Evolutionary conservation across 2,329 filamentous ascomycete genomes (phyloP).

Genomic region (Penicillium sp.): DNA sequence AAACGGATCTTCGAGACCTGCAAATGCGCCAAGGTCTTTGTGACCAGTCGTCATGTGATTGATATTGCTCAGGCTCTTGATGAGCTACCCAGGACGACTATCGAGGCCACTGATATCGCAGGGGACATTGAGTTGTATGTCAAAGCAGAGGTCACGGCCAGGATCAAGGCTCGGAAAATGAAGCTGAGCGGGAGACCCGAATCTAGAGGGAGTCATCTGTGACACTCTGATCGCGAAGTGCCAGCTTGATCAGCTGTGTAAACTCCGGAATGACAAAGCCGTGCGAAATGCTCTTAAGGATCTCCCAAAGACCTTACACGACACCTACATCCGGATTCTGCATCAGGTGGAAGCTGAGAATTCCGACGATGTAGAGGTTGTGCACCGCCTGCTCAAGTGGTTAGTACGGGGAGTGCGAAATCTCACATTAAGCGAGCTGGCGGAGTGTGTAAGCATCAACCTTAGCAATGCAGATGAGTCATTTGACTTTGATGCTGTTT

Average conservation of each 20-base stretch:
- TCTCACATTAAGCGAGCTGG: background rate
- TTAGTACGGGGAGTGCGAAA: background rate
- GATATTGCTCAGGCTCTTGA: background rate
- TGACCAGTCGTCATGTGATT: background rate
- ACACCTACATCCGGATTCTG: background rate
- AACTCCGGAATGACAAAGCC: background rate
- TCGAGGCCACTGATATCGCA: background rate
- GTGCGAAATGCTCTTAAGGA: background rate
- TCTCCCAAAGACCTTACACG: background rate
- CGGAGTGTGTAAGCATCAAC: background rate
- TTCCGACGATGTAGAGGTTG: background rate
- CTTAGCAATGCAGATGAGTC: background rate
- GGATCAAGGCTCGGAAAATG: background rate
- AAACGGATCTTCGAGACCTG: background rate
- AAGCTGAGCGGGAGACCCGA: background rate
- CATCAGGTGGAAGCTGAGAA: background rate
- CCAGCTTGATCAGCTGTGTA: background rate
- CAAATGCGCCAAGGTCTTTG: background rate
- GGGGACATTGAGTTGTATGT: background rate
- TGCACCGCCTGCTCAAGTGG: background rate
- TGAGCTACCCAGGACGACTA: background rate
- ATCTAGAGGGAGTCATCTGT: background rate
- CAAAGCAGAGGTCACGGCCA: background rate
- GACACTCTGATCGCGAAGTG: background rate
- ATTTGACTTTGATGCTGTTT: background rate